Evolutionary conservation across 2,329 filamentous ascomycete genomes (phyloP).

Genomic region (Cladosporium sp.): DNA sequence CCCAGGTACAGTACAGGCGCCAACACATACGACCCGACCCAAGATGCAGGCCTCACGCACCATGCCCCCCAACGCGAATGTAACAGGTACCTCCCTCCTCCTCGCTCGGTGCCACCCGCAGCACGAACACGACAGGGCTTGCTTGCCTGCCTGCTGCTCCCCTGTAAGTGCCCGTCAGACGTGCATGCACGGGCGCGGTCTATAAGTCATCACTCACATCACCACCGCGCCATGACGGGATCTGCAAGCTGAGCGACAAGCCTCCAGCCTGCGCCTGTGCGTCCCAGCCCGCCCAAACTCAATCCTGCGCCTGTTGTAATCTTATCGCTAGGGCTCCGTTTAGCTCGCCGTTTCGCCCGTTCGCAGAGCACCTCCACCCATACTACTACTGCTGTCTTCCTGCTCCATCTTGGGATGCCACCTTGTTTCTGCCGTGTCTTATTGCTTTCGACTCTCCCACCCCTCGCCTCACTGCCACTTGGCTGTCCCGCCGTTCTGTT

Average conservation of each 20-base stretch:
- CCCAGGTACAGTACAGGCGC: neutral
- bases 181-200: constrained; percentile 20
- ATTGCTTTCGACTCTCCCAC: constrained; percentile 8
- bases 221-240: constrained; percentile 14
- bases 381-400: neutral
- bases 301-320: constrained; percentile 14
- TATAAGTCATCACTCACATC: constrained; percentile 18
- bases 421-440: constrained; percentile 13
- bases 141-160: constrained; percentile 10
- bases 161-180: constrained; percentile 21
- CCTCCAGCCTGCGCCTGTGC: constrained; percentile 19
- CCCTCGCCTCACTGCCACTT: constrained; percentile 5
- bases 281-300: constrained; percentile 12
- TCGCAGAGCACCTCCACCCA: constrained; percentile 11
- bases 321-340: constrained; percentile 12
- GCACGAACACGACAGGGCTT: constrained; percentile 13
- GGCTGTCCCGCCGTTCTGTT: neutral
- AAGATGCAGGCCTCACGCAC: neutral
- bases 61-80: no score
- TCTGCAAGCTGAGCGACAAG: constrained; percentile 20
- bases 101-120: no score
- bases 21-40: neutral
- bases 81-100: no score
- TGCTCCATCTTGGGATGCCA: constrained; percentile 14
- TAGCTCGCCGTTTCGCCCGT: constrained; percentile 14